These are phyloP conservation scores for Boletus subparvulus DNA, from an alignment of 768 basidiomycete genomes.

Conservation along the genomic window DNA sequence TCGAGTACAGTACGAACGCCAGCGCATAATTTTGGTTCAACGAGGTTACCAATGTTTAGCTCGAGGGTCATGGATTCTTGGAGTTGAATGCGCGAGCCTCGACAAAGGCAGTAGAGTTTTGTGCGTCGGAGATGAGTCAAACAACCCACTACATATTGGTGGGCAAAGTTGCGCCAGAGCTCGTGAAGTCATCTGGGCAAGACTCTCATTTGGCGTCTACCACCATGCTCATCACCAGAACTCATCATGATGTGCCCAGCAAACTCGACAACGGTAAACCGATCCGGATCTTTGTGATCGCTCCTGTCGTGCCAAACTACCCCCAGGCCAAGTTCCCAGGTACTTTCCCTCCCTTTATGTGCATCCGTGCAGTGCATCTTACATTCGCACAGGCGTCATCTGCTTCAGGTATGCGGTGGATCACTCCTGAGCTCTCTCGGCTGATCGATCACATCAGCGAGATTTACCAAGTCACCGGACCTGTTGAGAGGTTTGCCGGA, in stretches of 20 bases:
- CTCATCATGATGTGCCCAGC: constrained; percentile 73
- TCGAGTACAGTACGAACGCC: too few species aligned
- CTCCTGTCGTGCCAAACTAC: constrained; percentile 76
- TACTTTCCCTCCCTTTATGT: constrained; percentile 21
- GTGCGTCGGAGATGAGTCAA: too few species aligned
- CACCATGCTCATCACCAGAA: constrained; percentile 80
- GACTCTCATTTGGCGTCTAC: not conserved
- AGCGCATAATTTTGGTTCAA: too few species aligned
- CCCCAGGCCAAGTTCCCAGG: constrained; percentile 92
- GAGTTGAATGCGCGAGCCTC: too few species aligned
- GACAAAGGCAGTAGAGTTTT: too few species aligned
- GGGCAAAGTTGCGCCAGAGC: not conserved
- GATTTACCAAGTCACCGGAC: constrained; percentile 96
- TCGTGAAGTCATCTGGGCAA: not conserved
- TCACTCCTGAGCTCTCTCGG: not conserved
- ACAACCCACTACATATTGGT: too few species aligned
- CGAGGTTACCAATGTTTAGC: too few species aligned
- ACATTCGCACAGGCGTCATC: constrained; percentile 57
- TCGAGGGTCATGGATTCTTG: too few species aligned
- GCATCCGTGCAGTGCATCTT: not conserved
- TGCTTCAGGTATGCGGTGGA: constrained; percentile 62
- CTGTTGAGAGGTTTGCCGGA: constrained; percentile 89
- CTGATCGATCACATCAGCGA: constrained; percentile 51
- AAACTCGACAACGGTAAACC: constrained; percentile 61
- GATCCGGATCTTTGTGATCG: constrained; percentile 80